Conservation (phyloP, 352 stramenopile genomes). For the Phytopythium cucurbitacearum region DNA sequence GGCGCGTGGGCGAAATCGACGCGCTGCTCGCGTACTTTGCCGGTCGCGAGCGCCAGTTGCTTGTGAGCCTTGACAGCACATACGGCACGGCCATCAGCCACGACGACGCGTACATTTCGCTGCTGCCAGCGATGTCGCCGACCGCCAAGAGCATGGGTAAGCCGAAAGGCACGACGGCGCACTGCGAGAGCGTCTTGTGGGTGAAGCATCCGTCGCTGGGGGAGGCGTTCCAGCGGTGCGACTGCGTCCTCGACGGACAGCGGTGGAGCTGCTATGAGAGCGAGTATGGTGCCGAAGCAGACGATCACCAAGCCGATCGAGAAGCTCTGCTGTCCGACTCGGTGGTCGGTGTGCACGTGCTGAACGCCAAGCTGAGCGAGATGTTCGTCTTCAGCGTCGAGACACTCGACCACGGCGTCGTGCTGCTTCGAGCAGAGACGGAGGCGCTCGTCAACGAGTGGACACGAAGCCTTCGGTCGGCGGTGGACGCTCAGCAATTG, state of each 20-base stretch:
- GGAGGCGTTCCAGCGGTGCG: slow-evolving; percentile 23
- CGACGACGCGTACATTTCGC: slow-evolving; percentile 21
- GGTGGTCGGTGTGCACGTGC: slow-evolving; percentile 24
- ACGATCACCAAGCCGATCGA: neutral
- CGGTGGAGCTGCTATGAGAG: slow-evolving; percentile 33
- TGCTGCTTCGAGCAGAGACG: slow-evolving; percentile 28
- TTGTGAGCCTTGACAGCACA: slow-evolving; percentile 53
- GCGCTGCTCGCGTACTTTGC: slow-evolving; percentile 56
- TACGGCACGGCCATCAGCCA: slow-evolving; percentile 42
- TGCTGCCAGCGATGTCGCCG: slow-evolving; percentile 13
- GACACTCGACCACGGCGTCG: slow-evolving; percentile 28
- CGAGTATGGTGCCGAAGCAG: slow-evolving; percentile 12
- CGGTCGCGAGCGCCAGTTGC: slow-evolving; percentile 50
- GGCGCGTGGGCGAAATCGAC: slow-evolving; percentile 84
- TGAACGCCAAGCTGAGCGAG: slow-evolving; percentile 21
- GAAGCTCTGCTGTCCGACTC: slow-evolving; percentile 18
- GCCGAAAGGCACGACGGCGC: neutral
- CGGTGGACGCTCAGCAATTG: slow-evolving; percentile 10
- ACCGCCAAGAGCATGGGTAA: slow-evolving; percentile 4
- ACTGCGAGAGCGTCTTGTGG: slow-evolving; percentile 30
- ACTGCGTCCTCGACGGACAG: slow-evolving; percentile 25
- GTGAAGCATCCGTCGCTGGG: slow-evolving; percentile 37
- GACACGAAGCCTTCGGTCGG: slow-evolving; percentile 19
- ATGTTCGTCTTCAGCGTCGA: slow-evolving; percentile 34
- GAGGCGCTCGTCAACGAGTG: slow-evolving; percentile 27